Percentiles rank a stretch among this genome's conserved stretches.
Conservation (phyloP, 108 stramenopile species). For the Cyclostephanos invisitatus region DNA sequence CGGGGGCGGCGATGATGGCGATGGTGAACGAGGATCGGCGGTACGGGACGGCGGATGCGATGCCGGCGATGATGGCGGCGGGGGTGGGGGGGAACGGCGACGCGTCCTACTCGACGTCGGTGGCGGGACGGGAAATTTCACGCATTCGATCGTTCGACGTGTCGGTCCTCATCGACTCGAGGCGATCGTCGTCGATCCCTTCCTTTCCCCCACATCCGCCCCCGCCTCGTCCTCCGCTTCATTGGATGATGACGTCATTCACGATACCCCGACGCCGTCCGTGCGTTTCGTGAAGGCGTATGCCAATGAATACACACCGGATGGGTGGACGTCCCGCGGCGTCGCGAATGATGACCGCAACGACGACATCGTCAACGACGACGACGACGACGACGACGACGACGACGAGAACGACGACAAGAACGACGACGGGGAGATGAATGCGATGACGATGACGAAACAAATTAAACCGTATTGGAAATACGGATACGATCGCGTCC, state of each 20-base stretch:
- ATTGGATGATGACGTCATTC: not conserved
- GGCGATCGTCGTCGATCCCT: conserved; percentile 66
- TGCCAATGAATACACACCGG: conserved; percentile 51
- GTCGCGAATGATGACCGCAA: too few relatives aligned
- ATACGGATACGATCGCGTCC: conserved; percentile 43
- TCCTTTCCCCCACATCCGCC: conserved; percentile 25
- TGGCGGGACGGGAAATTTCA: conserved; percentile 80
- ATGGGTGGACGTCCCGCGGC: too few relatives aligned
- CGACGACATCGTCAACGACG: not conserved
- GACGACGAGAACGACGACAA: not conserved
- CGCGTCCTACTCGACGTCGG: conserved; percentile 54
- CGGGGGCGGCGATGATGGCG: too few relatives aligned
- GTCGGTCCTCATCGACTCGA: conserved; percentile 10
- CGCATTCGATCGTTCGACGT: conserved; percentile 17
- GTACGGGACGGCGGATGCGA: too few relatives aligned
- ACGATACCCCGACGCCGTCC: not conserved
- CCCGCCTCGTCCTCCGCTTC: not conserved
- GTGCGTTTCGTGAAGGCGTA: conserved; percentile 57
- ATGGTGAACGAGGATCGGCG: too few relatives aligned
- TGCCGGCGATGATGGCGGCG: too few relatives aligned
- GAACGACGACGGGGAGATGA: conserved; percentile 7
- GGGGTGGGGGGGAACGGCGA: too few relatives aligned
- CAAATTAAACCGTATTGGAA: conserved; percentile 33
- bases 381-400: not conserved
- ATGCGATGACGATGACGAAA: not conserved